phyloP scores from a whole-genome alignment of 2,329 filamentous ascomycete genomes.

The Aureobasidium sp. region DNA sequence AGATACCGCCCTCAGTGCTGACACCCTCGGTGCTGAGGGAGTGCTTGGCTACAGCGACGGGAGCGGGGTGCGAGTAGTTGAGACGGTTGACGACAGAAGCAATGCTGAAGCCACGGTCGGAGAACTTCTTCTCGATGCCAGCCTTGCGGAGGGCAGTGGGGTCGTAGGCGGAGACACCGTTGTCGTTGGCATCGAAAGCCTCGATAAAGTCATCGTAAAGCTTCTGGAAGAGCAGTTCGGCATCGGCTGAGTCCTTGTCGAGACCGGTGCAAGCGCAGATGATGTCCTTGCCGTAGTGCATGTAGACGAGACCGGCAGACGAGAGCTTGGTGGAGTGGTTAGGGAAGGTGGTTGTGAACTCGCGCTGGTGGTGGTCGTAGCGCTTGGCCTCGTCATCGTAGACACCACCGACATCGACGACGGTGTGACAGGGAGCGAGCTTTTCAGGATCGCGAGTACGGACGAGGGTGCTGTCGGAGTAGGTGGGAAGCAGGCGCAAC shows the following conservation, averaged over 20 bases:
- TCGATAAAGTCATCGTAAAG: slow-evolving; percentile 91
- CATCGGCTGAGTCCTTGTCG: slow-evolving; percentile 56
- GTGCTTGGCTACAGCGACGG: slow-evolving; percentile 26
- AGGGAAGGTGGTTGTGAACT: slow-evolving; percentile 80
- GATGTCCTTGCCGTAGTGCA: slow-evolving; percentile 86
- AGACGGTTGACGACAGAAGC: slow-evolving; percentile 81
- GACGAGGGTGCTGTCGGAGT: slow-evolving; percentile 64
- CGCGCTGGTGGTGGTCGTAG: slow-evolving; percentile 96
- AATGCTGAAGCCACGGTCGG: slow-evolving; percentile 73
- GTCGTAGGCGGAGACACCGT: slow-evolving; percentile 82
- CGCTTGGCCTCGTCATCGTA: slow-evolving; percentile 71
- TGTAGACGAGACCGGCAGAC: slow-evolving; percentile 86
- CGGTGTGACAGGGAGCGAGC: slow-evolving; percentile 79
- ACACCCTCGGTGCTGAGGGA: slow-evolving; percentile 16
- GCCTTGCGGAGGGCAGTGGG: slow-evolving; percentile 59
- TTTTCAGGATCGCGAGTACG: slow-evolving; percentile 78
- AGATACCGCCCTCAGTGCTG: slow-evolving; percentile 10
- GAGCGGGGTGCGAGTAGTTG: slow-evolving; percentile 53
- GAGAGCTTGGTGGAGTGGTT: slow-evolving; percentile 80
- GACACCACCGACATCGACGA: slow-evolving; percentile 95
- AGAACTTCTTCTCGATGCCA: slow-evolving; percentile 74
- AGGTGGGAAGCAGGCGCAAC: slow-evolving; percentile 79
- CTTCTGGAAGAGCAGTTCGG: slow-evolving; percentile 74
- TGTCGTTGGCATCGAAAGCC: slow-evolving; percentile 95
- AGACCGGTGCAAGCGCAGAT: slow-evolving; percentile 61